These are phyloP conservation scores for Trametes hirsuta DNA, from an alignment of 1,284 basidiomycete species.

Conservation along the genomic window DNA sequence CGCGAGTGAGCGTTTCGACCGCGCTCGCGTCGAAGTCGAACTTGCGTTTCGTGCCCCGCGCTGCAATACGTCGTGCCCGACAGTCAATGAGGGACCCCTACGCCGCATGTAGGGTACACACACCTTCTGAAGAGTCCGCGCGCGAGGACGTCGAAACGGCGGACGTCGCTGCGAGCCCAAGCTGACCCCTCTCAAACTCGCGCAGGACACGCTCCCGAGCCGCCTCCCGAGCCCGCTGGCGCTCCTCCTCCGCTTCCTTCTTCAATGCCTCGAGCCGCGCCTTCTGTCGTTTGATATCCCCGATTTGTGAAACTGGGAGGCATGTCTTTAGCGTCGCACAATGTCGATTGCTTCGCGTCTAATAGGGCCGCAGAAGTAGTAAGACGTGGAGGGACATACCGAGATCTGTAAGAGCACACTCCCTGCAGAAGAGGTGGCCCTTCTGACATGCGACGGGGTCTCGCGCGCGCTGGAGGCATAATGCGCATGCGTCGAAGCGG, in stretches of 20 bases:
- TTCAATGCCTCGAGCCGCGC: conserved; percentile 72
- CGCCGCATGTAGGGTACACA: conserved; percentile 24
- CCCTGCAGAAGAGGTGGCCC: conserved; percentile 91
- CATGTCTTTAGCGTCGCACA: neutral
- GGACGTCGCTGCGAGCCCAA: conserved; percentile 56
- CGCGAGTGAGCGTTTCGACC: conserved; percentile 70
- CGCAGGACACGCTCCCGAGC: conserved; percentile 84
- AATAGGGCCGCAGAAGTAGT: too few species aligned
- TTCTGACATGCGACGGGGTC: conserved; percentile 82
- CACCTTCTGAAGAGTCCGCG: conserved; percentile 38
- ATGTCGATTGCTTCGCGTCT: too few species aligned
- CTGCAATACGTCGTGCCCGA: conserved; percentile 33
- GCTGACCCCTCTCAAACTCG: conserved; percentile 86
- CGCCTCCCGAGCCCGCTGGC: conserved; percentile 60
- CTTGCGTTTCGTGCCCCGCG: conserved; percentile 69
- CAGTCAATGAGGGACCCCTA: neutral
- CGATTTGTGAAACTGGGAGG: conserved; percentile 78
- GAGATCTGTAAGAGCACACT: conserved; percentile 81
- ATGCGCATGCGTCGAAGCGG: conserved; percentile 82
- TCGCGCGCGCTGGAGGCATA: conserved; percentile 80
- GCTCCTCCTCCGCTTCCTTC: conserved; percentile 77
- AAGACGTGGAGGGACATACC: conserved; percentile 45
- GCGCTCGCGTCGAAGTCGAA: conserved; percentile 75
- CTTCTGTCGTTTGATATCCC: conserved; percentile 86
- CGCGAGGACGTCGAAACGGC: conserved; percentile 43